Percentiles rank a stretch among this genome's conserved stretches.
These are phyloP conservation scores for Bryum argenteum DNA, from an alignment of 225 moss, liverwort and hornwort species.

Conservation along the genomic window DNA sequence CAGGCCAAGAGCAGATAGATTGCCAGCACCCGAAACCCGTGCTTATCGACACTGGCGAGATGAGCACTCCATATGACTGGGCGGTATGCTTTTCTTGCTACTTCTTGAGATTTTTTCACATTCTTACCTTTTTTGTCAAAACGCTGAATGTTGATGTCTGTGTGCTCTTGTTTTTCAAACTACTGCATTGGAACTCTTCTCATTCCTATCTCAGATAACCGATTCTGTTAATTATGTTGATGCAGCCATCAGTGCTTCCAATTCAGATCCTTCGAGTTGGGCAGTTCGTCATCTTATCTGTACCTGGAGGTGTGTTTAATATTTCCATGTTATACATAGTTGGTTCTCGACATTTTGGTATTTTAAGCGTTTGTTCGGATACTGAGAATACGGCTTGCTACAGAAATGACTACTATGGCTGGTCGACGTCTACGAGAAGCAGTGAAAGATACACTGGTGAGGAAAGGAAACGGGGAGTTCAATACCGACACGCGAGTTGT, in stretches of 20 bases:
- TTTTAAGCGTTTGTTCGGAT: constrained; percentile 12
- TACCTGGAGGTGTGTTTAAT: constrained; percentile 67
- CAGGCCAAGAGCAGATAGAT: constrained; percentile 62
- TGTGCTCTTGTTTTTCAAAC: neutral
- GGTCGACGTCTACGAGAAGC: constrained; percentile 92
- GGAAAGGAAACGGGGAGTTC: constrained; percentile 66
- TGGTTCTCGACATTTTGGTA: constrained; percentile 5
- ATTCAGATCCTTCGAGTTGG: constrained; percentile 90
- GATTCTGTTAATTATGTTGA: constrained; percentile 10
- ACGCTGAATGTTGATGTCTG: constrained; percentile 5
- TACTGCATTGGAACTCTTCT: neutral
- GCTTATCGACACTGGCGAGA: constrained; percentile 93
- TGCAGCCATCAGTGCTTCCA: constrained; percentile 89
- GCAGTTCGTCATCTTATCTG: constrained; percentile 84
- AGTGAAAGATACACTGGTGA: constrained; percentile 72
- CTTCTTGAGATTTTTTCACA: constrained; percentile 20
- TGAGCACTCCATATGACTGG: constrained; percentile 89
- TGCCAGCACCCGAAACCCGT: constrained; percentile 96
- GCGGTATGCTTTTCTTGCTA: constrained; percentile 56
- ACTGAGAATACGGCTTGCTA: constrained; percentile 19
- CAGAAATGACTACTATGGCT: constrained; percentile 98
- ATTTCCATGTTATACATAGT: constrained; percentile 6
- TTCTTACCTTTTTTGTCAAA: neutral
- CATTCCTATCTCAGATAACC: constrained; percentile 20
- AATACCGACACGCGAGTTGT: constrained; percentile 69